Percentiles rank a stretch among this genome's conserved stretches.
These are phyloP conservation scores for Aspergillus sp. DNA, from an alignment of 2,329 filamentous ascomycete genomes.

Conservation along the genomic window DNA sequence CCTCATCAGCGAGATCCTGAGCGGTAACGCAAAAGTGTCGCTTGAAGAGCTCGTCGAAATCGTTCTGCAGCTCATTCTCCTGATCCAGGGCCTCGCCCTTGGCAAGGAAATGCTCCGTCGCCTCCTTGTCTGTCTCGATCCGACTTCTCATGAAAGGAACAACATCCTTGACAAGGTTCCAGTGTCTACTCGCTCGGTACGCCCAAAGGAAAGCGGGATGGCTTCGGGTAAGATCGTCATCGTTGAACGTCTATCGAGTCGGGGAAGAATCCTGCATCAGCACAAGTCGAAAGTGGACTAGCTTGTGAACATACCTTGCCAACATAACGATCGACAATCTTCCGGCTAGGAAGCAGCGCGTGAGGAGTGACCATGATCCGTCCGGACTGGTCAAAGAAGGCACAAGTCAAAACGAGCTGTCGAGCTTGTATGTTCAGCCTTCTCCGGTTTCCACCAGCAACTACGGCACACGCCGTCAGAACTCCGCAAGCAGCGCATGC, in stretches of 20 bases:
- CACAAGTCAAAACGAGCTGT: conserved; percentile 55
- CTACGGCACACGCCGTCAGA: conserved; percentile 58
- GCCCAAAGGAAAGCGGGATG: conserved; percentile 88
- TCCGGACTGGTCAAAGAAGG: conserved; percentile 47
- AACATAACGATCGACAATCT: conserved; percentile 76
- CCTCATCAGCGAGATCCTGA: conserved; percentile 67
- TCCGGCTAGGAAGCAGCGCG: conserved; percentile 52
- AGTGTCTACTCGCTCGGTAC: conserved; percentile 77
- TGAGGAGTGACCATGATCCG: conserved; percentile 50
- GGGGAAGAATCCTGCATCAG: not conserved
- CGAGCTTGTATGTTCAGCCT: conserved; percentile 61
- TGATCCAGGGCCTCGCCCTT: conserved; percentile 31
- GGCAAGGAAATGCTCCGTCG: conserved; percentile 54
- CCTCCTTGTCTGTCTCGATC: conserved; percentile 54
- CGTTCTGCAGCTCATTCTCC: conserved; percentile 60
- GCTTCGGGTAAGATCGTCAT: conserved; percentile 72
- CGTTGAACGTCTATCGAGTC: conserved; percentile 54
- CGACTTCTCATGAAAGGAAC: conserved; percentile 73
- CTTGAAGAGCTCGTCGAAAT: conserved; percentile 76
- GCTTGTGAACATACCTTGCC: conserved; percentile 54
- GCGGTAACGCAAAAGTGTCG: conserved; percentile 83
- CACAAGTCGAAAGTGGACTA: not conserved
- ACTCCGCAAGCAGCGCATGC: conserved; percentile 63
- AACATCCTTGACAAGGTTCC: conserved; percentile 67
- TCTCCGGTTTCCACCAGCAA: conserved; percentile 56